Conservation (phyloP, 352 stramenopile genomes). For the Phytophthora litchii region DNA sequence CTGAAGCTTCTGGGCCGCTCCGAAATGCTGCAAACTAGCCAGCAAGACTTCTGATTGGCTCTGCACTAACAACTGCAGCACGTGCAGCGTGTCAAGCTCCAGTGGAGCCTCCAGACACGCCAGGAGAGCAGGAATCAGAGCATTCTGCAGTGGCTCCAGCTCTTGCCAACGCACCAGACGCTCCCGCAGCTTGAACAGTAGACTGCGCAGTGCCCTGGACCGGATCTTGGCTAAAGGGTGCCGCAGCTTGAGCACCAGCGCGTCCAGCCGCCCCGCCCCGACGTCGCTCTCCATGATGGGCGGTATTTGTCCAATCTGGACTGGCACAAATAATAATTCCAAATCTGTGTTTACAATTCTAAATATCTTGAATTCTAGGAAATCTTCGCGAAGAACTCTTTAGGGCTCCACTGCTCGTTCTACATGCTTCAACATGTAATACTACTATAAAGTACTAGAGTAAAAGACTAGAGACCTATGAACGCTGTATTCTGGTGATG, state of each 20-base stretch:
- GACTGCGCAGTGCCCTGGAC: constrained; percentile 54
- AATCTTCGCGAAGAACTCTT: no score
- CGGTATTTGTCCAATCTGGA: constrained; percentile 6
- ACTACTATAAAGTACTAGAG: no score
- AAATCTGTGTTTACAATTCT: no score
- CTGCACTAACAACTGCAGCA: constrained; percentile 54
- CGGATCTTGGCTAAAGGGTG: constrained; percentile 70
- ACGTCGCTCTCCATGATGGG: constrained; percentile 10
- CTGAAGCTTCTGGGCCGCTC: constrained; percentile 46
- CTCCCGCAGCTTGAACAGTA: constrained; percentile 75
- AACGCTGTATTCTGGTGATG: no score
- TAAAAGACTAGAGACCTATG: no score
- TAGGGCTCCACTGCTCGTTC: no score
- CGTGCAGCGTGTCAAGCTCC: constrained; percentile 55
- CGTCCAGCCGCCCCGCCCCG: constrained; percentile 20
- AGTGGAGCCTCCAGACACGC: constrained; percentile 44
- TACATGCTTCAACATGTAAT: no score
- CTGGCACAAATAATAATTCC: no score
- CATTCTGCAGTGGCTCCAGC: constrained; percentile 37
- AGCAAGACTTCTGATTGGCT: constrained; percentile 30
- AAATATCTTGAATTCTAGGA: no score
- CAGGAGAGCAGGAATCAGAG: constrained; percentile 45
- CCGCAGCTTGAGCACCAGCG: constrained; percentile 63
- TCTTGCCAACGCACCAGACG: constrained; percentile 44
- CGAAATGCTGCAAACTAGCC: constrained; percentile 41